These are phyloP conservation scores for Trichoderma sp. DNA, from an alignment of 2,329 filamentous ascomycete genomes.

Conservation along the genomic window DNA sequence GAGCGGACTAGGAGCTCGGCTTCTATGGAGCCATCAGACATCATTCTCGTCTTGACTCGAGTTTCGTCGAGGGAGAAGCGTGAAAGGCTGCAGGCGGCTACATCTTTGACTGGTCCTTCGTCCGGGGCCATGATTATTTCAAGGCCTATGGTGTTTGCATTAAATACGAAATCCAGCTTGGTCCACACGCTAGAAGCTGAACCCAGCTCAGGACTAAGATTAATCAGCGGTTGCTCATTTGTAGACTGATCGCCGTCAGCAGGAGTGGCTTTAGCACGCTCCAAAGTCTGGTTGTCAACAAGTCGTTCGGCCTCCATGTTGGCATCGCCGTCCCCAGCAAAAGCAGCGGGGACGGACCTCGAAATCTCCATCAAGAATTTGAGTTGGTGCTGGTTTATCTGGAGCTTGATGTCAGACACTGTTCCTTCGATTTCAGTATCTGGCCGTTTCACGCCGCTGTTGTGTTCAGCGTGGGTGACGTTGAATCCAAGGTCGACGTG, in stretches of 20 bases:
- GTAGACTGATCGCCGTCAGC: slow-evolving; percentile 37
- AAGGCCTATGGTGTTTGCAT: slow-evolving; percentile 81
- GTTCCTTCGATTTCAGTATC: slow-evolving; percentile 89
- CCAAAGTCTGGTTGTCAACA: slow-evolving; percentile 60
- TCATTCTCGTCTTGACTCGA: slow-evolving; percentile 86
- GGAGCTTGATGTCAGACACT: slow-evolving; percentile 91
- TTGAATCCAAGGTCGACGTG: slow-evolving; percentile 94
- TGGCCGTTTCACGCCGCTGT: slow-evolving; percentile 72
- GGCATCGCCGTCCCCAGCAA: slow-evolving; percentile 67
- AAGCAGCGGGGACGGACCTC: slow-evolving; percentile 82
- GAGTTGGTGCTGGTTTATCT: slow-evolving; percentile 86
- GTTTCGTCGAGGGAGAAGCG: slow-evolving; percentile 95
- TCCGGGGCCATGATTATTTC: slow-evolving; percentile 81
- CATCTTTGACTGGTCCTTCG: slow-evolving; percentile 73
- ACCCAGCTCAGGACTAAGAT: slow-evolving; percentile 70
- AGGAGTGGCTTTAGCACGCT: slow-evolving; percentile 49
- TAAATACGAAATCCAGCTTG: slow-evolving; percentile 89
- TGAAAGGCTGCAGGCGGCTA: slow-evolving; percentile 80
- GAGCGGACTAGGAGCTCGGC: slow-evolving; percentile 91
- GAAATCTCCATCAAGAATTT: slow-evolving; percentile 88
- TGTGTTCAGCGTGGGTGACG: slow-evolving; percentile 88
- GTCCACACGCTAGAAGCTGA: slow-evolving; percentile 77
- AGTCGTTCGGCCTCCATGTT: slow-evolving; percentile 76
- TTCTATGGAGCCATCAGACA: slow-evolving; percentile 88
- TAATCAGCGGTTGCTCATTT: slow-evolving; percentile 48